These are phyloP conservation scores for Thelonectria discophora DNA, from an alignment of 2,329 filamentous ascomycete genomes.

Conservation along the genomic window DNA sequence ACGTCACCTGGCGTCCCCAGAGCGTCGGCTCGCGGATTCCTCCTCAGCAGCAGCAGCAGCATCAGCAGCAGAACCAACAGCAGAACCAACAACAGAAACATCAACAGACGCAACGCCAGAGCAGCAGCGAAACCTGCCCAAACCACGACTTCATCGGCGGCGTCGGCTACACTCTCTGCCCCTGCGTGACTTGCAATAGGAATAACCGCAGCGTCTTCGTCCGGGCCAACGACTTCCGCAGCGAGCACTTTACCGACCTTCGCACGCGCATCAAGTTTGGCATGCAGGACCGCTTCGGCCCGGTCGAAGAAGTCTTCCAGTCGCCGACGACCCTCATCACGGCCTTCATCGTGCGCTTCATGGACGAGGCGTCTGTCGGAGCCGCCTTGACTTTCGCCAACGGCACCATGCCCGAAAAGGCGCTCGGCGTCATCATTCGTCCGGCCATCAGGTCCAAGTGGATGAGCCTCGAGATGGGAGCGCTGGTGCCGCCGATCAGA, in stretches of 20 bases:
- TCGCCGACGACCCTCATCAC: constrained; percentile 22
- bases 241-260: constrained; percentile 32
- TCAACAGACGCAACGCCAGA: background rate
- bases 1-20: constrained; percentile 28
- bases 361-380: constrained; percentile 38
- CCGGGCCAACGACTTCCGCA: constrained; percentile 20
- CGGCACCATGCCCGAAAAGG: constrained; percentile 39
- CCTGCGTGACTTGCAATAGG: constrained; percentile 41
- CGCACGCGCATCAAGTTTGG: constrained; percentile 44
- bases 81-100: too few species aligned
- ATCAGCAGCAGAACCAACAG: too few species aligned
- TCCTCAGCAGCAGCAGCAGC: too few species aligned
- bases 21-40: constrained; percentile 16
- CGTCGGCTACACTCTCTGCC: constrained; percentile 43
- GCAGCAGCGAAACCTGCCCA: constrained; percentile 25
- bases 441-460: constrained; percentile 47
- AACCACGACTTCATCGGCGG: constrained; percentile 29
- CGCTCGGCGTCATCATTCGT: constrained; percentile 39
- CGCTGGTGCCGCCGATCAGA: background rate
- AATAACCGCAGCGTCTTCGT: constrained; percentile 47
- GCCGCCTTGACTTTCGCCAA: constrained; percentile 38
- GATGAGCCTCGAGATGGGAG: constrained; percentile 14
- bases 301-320: constrained; percentile 43
- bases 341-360: constrained; percentile 45
- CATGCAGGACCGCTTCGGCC: constrained; percentile 41